Evolutionary conservation across 1,284 basidiomycete species (phyloP).

Genomic region (Athelia psychrophila): DNA sequence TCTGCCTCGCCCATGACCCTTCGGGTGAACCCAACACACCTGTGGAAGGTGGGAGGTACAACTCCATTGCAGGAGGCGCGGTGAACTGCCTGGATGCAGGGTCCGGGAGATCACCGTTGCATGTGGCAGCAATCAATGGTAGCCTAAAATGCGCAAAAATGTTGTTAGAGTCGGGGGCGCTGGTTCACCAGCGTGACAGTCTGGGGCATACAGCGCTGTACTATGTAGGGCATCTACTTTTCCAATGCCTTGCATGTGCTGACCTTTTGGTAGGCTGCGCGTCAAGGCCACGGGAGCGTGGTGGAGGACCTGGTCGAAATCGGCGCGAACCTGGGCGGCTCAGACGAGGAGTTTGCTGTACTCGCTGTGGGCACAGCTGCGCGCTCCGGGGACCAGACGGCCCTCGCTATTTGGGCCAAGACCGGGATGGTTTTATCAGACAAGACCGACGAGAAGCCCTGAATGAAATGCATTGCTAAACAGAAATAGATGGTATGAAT

Average conservation of each 20-base stretch:
- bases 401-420: constrained; percentile 51
- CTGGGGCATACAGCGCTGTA: constrained; percentile 83
- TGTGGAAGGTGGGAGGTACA: constrained; percentile 23
- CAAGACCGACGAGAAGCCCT: neutral
- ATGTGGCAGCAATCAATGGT: constrained; percentile 78
- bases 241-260: neutral
- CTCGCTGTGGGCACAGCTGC: constrained; percentile 48
- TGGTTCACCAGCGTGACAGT: constrained; percentile 81
- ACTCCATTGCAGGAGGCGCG: constrained; percentile 55
- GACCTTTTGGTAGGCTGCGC: constrained; percentile 51
- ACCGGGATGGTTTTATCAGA: constrained; percentile 34
- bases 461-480: neutral
- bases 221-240: constrained; percentile 47
- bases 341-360: constrained; percentile 58
- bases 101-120: constrained; percentile 75
- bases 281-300: constrained; percentile 58
- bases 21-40: constrained; percentile 10
- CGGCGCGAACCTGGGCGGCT: constrained; percentile 72
- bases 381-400: constrained; percentile 38
- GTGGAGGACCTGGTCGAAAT: constrained; percentile 71
- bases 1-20: constrained; percentile 44
- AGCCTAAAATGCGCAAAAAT: constrained; percentile 50
- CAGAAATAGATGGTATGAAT: neutral
- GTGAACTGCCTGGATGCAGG: constrained; percentile 68
- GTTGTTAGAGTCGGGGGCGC: constrained; percentile 75